Conservation (phyloP, 768 basidiomycete species). For the Amanita exitialis region DNA sequence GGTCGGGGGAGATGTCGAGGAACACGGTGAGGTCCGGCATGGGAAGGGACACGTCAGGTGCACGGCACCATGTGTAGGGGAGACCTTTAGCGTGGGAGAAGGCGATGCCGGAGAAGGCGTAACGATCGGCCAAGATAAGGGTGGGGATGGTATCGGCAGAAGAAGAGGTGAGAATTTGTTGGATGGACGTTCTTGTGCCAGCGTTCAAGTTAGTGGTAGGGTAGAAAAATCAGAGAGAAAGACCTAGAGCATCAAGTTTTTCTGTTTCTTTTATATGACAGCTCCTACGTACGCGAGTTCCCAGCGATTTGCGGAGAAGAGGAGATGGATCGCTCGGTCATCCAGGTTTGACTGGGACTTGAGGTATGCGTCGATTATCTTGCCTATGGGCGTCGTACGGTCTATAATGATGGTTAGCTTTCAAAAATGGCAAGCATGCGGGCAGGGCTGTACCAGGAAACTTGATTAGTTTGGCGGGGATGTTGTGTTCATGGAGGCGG, state of each 20-base stretch:
- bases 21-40: constrained; percentile 84
- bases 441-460: constrained; percentile 70
- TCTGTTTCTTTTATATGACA: background rate
- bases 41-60: constrained; percentile 83
- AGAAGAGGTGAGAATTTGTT: constrained; percentile 34
- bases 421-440: background rate
- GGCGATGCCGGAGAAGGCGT: constrained; percentile 93
- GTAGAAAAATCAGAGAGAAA: background rate
- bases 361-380: constrained; percentile 91
- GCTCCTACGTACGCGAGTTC: constrained; percentile 63
- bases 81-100: constrained; percentile 69
- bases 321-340: constrained; percentile 83
- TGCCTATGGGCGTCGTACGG: constrained; percentile 81
- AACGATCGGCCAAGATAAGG: constrained; percentile 82
- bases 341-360: constrained; percentile 79
- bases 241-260: background rate
- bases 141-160: constrained; percentile 17
- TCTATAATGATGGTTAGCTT: constrained; percentile 33
- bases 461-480: constrained; percentile 54
- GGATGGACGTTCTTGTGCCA: constrained; percentile 44
- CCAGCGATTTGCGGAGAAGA: constrained; percentile 98
- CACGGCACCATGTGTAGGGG: constrained; percentile 73
- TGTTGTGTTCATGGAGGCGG: constrained; percentile 35
- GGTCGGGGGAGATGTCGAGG: constrained; percentile 69
- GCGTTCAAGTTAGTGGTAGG: background rate